Base-by-base conservation (phyloP, 2,329 filamentous ascomycete species). In the Alternaria longipes region DNA sequence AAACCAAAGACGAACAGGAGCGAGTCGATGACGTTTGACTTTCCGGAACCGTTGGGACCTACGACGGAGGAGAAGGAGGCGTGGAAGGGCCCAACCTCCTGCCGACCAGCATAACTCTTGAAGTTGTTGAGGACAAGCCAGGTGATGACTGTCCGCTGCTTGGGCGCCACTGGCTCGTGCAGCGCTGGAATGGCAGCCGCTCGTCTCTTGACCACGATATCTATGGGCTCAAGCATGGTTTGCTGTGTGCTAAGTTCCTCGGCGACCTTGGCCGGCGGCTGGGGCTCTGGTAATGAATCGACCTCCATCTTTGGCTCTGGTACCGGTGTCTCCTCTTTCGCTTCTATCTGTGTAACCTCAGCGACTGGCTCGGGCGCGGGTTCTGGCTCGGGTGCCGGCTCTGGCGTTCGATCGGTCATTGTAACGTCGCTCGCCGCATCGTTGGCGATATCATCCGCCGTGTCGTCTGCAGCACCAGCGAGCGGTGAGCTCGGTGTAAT, bases 1-100 rank as follows among this genome's bases (percentile, higher is more conserved):
- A 99, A 99, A 55, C 96, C 95, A 76, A 99, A 99, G n/a, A 99
- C 95, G 74, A 99, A 99, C 1, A 99, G 87, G 28, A 99, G 83
- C 2, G 95, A 97, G 80, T 99, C 95, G 75, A 99, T 99, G 64
- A 99, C 96, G 72, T 99, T 99, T 22, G 95, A 98, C 79, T 99
- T 99, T 60, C 95, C 95, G 9, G 95, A 99, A 63, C 95, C 95
- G 77, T 99, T 99, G 51, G 96, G 95, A 0, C 95, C 96, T 9
- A 99, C 95, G 2, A 99, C 95, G 0, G 95, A 97, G 1, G 95
- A 97, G 81, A 99, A 99, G 0, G 95, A 99, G 2, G 92, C 87
- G 78, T 99, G 95, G 78, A 99, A 99, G 0, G 95, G 95, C 0
- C 95, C 95, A 60, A 99, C 95, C 80, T 97, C 91, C 78, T 99